These are phyloP conservation scores for Canavalia gladiata DNA, from an alignment of 306 rosid species.

Conservation along the genomic window DNA sequence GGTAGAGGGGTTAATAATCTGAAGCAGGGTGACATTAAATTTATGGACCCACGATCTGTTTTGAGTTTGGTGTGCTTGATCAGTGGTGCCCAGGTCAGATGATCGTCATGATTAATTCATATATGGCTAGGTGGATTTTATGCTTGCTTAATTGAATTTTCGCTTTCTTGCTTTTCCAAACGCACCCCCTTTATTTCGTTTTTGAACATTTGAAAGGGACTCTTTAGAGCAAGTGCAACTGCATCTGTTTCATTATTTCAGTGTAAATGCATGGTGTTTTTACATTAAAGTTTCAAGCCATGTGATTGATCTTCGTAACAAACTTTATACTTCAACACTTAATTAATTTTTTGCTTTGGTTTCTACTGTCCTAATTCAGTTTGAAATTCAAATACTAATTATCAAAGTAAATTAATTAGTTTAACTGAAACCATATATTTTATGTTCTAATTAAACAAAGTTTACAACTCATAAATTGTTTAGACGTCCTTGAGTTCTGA, in stretches of 20 bases:
- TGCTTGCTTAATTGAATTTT: constrained; percentile 48
- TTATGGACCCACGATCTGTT: constrained; percentile 67
- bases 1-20: constrained; percentile 12
- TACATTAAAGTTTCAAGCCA: constrained; percentile 45
- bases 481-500: neutral
- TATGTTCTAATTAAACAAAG: constrained; percentile 1
- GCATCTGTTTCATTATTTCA: constrained; percentile 54
- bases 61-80: constrained; percentile 64
- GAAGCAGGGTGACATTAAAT: constrained; percentile 54
- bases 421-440: neutral
- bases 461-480: neutral
- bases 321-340: neutral
- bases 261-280: constrained; percentile 48
- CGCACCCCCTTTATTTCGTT: constrained; percentile 39
- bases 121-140: constrained; percentile 42
- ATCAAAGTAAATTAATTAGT: neutral
- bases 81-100: constrained; percentile 59
- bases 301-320: constrained; percentile 50
- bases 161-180: constrained; percentile 55
- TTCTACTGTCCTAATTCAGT: neutral
- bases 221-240: constrained; percentile 48
- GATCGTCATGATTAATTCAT: constrained; percentile 59
- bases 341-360: neutral
- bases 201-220: constrained; percentile 60
- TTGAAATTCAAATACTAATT: neutral